Evolutionary conservation across 176 grass and related monocot species (phyloP), one percentile per base, ranked within the genome.

Genomic region (Oryza australiensis): DNA sequence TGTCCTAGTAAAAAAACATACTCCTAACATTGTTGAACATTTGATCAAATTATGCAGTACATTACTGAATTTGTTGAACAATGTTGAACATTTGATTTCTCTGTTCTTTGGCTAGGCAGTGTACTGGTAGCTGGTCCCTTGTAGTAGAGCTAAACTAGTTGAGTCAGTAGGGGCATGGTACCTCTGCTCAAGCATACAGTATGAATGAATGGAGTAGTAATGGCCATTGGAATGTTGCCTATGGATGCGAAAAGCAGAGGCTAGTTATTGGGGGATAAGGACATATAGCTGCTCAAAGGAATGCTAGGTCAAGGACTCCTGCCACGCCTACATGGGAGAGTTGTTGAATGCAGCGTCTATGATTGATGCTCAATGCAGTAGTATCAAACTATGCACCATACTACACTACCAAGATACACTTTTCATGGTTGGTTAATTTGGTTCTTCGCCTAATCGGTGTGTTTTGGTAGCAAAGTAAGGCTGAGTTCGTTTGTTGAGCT

Each of bases 271-370:
- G 9, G 45, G 5, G 82, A 81, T 26, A 65, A 85, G 40, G 82
- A 85, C 72, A 75, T 70, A 3, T 53, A 70, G 30, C 75, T 64
- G 64, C 6, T 37, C 71, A 12, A 14, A 57, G 66, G 77, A 72
- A 76, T 72, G 66, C 1, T 37, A 29, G 27, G 78, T 76, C 45
- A 81, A 64, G 72, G 66, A 66, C 71, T 24, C 10, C 20, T 43
- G 33, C 66, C 43, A 77, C 45, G 60, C 62, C 45, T 63, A 37
- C 62, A 55, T 26, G 20, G 51, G 20, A 18, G 26, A 11, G 1
- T 68, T 46, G 57, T 63, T 41, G 30, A 30, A 77, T 63, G 76
- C 71, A 70, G 64, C 26, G 18, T 43, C 63, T 26, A 79, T 42
- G 27, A 40, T 68, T 74, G 38, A 40, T 40, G 62, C 7, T 16